phyloP scores from a whole-genome alignment of 2,329 filamentous ascomycete species.

The Myriosclerotinia scirpicola region DNA sequence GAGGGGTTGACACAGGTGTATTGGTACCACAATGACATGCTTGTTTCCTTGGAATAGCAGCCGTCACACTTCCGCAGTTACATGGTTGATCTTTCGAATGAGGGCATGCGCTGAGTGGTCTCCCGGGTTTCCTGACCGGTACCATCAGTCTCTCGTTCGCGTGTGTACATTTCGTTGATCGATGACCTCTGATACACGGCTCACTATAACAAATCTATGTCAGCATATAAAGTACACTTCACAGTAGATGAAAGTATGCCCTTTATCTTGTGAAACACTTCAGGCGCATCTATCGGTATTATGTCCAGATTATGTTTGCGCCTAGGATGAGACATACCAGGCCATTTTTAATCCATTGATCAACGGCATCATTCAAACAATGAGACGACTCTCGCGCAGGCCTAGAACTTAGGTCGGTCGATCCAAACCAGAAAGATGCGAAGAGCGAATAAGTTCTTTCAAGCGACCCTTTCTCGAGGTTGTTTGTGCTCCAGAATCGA shows the following conservation, averaged over 20 bases:
- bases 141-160: conserved; percentile 66
- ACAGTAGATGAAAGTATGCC: background rate
- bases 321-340: conserved; percentile 54
- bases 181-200: conserved; percentile 74
- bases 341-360: conserved; percentile 73
- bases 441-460: conserved; percentile 31
- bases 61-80: conserved; percentile 63
- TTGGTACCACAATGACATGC: conserved; percentile 53
- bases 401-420: conserved; percentile 28
- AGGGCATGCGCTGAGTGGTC: conserved; percentile 68
- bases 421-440: conserved; percentile 25
- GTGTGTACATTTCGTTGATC: conserved; percentile 73
- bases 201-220: conserved; percentile 49
- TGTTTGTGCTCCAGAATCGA: conserved; percentile 22
- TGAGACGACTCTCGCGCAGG: conserved; percentile 3
- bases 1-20: conserved; percentile 30
- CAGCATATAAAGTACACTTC: conserved; percentile 24
- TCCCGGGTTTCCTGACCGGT: conserved; percentile 69
- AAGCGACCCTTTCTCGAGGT: conserved; percentile 24
- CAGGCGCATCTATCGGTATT: background rate
- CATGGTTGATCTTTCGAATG: conserved; percentile 54
- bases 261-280: conserved; percentile 2
- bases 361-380: conserved; percentile 56
- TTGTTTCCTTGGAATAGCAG: conserved; percentile 59
- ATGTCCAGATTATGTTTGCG: background rate